Base-by-base conservation (phyloP, 768 basidiomycete species). In the Tephrocybe sp. region DNA sequence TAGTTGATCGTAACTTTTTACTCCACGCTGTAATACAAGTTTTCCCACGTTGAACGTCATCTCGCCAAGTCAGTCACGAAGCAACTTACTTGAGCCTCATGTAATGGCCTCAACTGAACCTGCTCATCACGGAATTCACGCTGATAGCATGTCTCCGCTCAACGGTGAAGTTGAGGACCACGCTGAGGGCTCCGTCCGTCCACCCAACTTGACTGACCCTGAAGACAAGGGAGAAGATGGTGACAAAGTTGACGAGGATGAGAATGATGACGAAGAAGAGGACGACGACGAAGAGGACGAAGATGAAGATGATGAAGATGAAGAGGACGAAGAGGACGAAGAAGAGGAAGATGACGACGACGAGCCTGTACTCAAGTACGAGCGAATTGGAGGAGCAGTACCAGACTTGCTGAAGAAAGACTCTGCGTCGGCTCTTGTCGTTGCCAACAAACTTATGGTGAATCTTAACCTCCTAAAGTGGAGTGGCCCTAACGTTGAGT, bases 291-390 rank as follows among this genome's bases (percentile, higher is more conserved):
- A 62, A 1, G 61, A 68, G 1, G 59, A 53, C 12, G 60, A 63
- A 0, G 67, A 63, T 0, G 69, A 68, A 0, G 72, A 70, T 0
- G 75, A 69, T 1, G 74, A 69, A 0, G 75, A 72, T 0, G 83
- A 76, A 0, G 77, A 76, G 0, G 77, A 78, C 0, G 79, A 76
- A 0, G 78, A 79, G 0, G 81, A 80, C 0, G 82, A 82, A 0
- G 79, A 79, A 0, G 84, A 83, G 0, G 84, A 84, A 0, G 86
- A 85, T 0, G 93, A 93, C 1, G 92, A 95, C 22, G 91, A 94
- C 16, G 94, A 96, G 71, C 94, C 90, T 32, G 80, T 88, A 0
- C 75, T 98, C 60, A 98, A 98, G 65, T 98, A 98, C 62, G 85
- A 89, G 58, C 83, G 88, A 39, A 78, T 97, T 48, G 78, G 78